Conservation (phyloP, 192 early-diverging fungal species). For the Podila horticola region DNA sequence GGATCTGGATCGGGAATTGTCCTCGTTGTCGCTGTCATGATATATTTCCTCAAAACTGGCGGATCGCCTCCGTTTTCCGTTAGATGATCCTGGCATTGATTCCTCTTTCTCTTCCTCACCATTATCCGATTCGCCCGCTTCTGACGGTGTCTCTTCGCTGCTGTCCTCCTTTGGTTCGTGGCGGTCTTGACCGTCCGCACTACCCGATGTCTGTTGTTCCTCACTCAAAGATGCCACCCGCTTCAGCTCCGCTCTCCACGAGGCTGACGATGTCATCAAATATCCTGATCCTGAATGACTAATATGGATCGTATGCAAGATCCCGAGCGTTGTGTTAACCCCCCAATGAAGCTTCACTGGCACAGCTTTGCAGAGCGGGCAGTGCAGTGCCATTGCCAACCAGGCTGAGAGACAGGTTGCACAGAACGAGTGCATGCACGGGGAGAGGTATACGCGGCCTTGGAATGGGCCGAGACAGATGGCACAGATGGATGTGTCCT, state of each 20-base stretch:
- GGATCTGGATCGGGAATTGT: conserved; percentile 12
- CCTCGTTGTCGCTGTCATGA: not conserved
- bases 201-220: too few species aligned
- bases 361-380: conserved; percentile 28
- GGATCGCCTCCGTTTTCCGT: not conserved
- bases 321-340: conserved; percentile 20
- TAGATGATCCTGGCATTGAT: too few species aligned
- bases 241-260: not conserved
- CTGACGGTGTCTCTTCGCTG: not conserved
- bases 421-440: conserved; percentile 42
- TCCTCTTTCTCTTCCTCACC: not conserved
- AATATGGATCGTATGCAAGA: conserved; percentile 21
- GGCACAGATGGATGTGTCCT: conserved; percentile 6
- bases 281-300: not conserved
- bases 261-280: not conserved
- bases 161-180: not conserved
- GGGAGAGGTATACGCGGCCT: conserved; percentile 28
- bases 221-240: not conserved
- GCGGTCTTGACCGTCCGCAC: not conserved
- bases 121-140: not conserved
- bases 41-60: not conserved
- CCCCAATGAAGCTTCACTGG: conserved; percentile 26
- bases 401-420: conserved; percentile 31
- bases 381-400: conserved; percentile 17
- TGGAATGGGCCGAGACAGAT: conserved; percentile 25